phyloP scores from a whole-genome alignment of 176 grass and related monocot species.

The Rhynchospora pubera region DNA sequence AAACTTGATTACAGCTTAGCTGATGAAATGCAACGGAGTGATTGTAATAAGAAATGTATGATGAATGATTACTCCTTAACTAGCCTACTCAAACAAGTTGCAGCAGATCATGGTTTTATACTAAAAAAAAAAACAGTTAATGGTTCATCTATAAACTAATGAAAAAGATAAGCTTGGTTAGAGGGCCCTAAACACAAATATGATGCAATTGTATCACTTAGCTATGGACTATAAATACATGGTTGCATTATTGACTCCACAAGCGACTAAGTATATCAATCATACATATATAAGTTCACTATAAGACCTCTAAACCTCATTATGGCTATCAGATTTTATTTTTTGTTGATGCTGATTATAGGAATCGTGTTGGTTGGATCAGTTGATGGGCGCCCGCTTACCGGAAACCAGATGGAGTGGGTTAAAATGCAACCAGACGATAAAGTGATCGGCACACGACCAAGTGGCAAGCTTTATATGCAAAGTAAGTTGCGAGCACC shows the following conservation, averaged over 20 bases:
- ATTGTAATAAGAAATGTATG: background rate
- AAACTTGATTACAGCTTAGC: background rate
- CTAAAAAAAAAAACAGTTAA: background rate
- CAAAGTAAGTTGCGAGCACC: background rate
- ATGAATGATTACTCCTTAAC: background rate
- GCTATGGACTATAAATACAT: background rate
- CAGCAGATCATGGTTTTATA: background rate
- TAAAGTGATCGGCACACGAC: background rate
- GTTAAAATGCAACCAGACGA: background rate
- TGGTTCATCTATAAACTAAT: background rate
- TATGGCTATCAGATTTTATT: constrained; percentile 6
- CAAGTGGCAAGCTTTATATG: background rate
- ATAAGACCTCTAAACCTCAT: background rate
- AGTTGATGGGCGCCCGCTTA: background rate
- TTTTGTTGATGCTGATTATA: background rate
- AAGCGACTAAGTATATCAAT: background rate
- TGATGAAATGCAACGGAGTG: background rate
- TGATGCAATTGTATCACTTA: background rate
- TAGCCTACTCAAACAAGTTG: background rate
- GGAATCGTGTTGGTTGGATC: background rate
- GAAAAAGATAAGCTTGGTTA: background rate
- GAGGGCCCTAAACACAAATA: background rate
- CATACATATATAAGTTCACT: background rate
- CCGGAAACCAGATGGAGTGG: background rate
- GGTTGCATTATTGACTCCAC: background rate